phyloP scores from a whole-genome alignment of 371 early-diverging fungal genomes.

The Mortierella sp. region DNA sequence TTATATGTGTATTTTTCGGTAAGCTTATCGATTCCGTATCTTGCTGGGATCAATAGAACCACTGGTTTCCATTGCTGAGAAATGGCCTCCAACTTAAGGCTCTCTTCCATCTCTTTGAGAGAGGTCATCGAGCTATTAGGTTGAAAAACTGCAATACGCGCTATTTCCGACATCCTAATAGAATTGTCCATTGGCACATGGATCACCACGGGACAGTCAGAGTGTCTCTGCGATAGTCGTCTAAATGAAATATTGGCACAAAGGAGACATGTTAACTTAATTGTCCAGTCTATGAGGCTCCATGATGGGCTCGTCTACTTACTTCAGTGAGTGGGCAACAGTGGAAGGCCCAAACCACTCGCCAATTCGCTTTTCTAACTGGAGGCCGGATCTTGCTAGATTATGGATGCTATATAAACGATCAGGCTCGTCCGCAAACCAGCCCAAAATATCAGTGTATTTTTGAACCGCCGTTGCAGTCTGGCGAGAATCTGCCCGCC shows the following conservation, averaged over 20 bases:
- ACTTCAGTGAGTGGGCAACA: slow-evolving; percentile 84
- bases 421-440: slow-evolving; percentile 81
- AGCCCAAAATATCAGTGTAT: slow-evolving; percentile 66
- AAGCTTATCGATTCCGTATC: slow-evolving; percentile 83
- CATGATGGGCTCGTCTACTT: slow-evolving; percentile 28
- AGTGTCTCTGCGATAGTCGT: neutral
- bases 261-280: neutral
- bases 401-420: slow-evolving; percentile 88
- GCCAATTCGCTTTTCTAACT: slow-evolving; percentile 85
- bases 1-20: slow-evolving; percentile 73
- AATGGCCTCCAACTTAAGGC: no score
- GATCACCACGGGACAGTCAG: neutral
- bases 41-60: slow-evolving; percentile 82
- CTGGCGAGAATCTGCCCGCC: neutral
- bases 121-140: no score
- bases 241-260: neutral
- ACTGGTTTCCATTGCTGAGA: slow-evolving; percentile 60
- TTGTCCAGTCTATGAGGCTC: neutral
- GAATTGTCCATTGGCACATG: neutral
- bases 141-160: neutral
- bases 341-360: slow-evolving; percentile 96
- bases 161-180: neutral
- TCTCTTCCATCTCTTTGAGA: slow-evolving; percentile 2
- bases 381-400: slow-evolving; percentile 81
- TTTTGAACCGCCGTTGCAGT: neutral